Conservation (phyloP, 1,284 basidiomycete genomes). For the Flammula alnicola region DNA sequence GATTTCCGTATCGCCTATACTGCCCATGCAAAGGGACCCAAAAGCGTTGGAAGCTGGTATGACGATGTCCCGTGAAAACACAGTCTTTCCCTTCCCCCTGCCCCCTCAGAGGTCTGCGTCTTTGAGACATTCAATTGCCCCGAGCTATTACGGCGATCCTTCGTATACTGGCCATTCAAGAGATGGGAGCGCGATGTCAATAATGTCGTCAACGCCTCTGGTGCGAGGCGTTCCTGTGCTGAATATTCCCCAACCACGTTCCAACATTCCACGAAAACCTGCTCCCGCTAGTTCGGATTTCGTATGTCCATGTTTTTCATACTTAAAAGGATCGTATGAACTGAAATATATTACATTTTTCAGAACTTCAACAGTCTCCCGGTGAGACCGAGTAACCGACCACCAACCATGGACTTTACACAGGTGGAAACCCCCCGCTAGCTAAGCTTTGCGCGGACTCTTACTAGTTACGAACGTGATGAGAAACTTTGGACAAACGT, state of each 20-base stretch:
- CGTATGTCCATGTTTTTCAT: slow-evolving; percentile 8
- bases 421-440: slow-evolving; percentile 15
- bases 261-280: slow-evolving; percentile 21
- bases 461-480: no score
- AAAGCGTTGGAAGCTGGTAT: slow-evolving; percentile 38
- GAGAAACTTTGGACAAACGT: no score
- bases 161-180: slow-evolving; percentile 21
- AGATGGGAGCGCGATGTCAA: slow-evolving; percentile 19
- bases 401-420: slow-evolving; percentile 31
- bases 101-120: slow-evolving; percentile 14
- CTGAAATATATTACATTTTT: neutral
- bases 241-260: slow-evolving; percentile 24
- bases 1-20: slow-evolving; percentile 33
- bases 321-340: neutral
- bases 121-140: slow-evolving; percentile 36
- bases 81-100: slow-evolving; percentile 27
- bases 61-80: slow-evolving; percentile 20
- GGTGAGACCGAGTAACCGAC: slow-evolving; percentile 34
- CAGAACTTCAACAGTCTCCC: slow-evolving; percentile 23
- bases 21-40: slow-evolving; percentile 46
- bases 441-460: neutral
- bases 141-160: slow-evolving; percentile 38
- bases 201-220: slow-evolving; percentile 28
- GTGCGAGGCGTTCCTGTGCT: slow-evolving; percentile 27
- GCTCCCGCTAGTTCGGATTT: slow-evolving; percentile 18